Evolutionary conservation across 2,329 filamentous ascomycete genomes (phyloP), one percentile per base, ranked within the genome.

Genomic region (Aspergillus niger): DNA sequence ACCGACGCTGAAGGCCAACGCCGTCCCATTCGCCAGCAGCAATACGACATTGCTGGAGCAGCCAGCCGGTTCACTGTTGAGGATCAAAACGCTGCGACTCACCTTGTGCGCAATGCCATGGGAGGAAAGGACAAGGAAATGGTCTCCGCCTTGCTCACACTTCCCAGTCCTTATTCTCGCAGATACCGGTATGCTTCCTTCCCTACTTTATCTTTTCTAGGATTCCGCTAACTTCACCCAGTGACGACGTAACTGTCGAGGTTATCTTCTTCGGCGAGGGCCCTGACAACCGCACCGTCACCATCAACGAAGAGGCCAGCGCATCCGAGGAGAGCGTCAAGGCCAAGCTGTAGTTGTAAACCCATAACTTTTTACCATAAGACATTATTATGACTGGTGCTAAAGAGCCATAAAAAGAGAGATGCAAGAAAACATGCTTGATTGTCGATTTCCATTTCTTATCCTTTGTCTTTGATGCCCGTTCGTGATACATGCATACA

Each of bases 221-320:
- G 24, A 28, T n/a, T 28, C 50, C n/a, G 32, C 62, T 62, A 62
- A 70, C 70, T 51, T 8, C 69, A 49, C 51, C 72, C 62, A 94
- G 92, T 67, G 95, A 99, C 74, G 95, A 99, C 74, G 80, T 99
- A 64, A 99, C 95, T 0, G 94, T 99, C 15, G 92, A 99, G 76
- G 95, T 99, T 63, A 96, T 99, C 72, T 99, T 99, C 84, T 99
- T 99, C 70, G 95, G 95, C 62, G 87, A 96, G 68, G 86, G 89
- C 38, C 72, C 88, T 56, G 88, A 88, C 74, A 90, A 85, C 30
- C 92, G 93, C 38, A 89, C 89, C 64, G 89, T 98, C 5, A 85
- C 89, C 5, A 76, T 96, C 60, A 99, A 98, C 77, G 82, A 89
- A 65, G 94, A 97, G 71, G 95, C 95, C 1, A 96, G 89, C 62